Evolutionary conservation across 2,329 filamentous ascomycete genomes (phyloP).

Genomic region (Dothiorella sarmentorum): DNA sequence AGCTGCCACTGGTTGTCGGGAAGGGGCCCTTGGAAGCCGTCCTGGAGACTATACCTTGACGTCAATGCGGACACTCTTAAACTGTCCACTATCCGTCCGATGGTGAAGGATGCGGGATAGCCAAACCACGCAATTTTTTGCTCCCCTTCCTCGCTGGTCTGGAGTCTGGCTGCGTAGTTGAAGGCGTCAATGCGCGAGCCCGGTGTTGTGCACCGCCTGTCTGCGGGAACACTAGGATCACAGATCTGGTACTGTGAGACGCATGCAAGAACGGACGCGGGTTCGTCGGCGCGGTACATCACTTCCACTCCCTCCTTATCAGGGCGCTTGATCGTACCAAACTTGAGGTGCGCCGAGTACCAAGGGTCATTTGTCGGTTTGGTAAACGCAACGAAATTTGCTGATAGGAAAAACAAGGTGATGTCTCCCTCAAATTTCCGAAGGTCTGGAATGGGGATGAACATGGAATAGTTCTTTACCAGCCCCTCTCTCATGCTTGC

Average conservation of each 20-base stretch:
- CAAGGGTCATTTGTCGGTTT: slow-evolving; percentile 30
- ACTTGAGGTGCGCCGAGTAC: slow-evolving; percentile 21
- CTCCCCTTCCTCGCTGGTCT: no score
- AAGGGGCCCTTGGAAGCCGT: slow-evolving; percentile 5
- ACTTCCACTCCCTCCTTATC: not conserved
- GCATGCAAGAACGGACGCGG: slow-evolving; percentile 18
- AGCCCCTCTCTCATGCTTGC: no score
- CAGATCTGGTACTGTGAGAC: slow-evolving; percentile 14
- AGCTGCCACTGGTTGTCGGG: slow-evolving; percentile 21
- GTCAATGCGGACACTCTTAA: not conserved
- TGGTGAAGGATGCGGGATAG: no score
- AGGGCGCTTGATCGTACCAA: no score
- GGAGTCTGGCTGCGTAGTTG: not conserved
- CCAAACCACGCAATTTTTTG: no score
- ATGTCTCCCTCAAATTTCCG: slow-evolving; percentile 31
- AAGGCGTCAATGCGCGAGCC: not conserved
- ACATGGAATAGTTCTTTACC: not conserved
- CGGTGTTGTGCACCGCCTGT: not conserved
- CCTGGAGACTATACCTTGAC: slow-evolving; percentile 8
- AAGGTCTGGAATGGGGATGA: slow-evolving; percentile 29
- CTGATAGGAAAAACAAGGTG: slow-evolving; percentile 31
- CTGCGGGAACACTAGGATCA: slow-evolving; percentile 11
- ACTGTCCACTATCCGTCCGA: not conserved
- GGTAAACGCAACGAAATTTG: slow-evolving; percentile 27
- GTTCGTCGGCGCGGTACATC: not conserved